Percentiles rank a stretch among this genome's conserved stretches.
phyloP scores from a whole-genome alignment of 805 yeast species.

The Kregervanrija fluxuum region DNA sequence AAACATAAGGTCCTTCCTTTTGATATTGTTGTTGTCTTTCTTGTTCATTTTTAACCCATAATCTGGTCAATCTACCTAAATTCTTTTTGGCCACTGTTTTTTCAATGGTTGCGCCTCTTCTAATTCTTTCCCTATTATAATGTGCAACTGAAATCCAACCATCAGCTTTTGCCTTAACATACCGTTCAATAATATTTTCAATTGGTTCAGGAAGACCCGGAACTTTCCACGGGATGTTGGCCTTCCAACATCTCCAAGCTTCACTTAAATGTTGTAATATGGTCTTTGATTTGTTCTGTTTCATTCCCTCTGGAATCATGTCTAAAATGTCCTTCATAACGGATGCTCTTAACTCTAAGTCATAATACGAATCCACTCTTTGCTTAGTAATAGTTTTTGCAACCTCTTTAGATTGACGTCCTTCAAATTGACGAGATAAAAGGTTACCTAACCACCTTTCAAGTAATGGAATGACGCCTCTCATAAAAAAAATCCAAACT shows the following conservation, averaged over 20 bases:
- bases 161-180: slow-evolving; percentile 91
- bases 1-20: slow-evolving; percentile 79
- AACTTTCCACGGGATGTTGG: slow-evolving; percentile 96
- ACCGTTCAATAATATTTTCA: slow-evolving; percentile 77
- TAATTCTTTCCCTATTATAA: slow-evolving; percentile 81
- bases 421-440: slow-evolving; percentile 90
- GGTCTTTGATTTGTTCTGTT: slow-evolving; percentile 78
- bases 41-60: slow-evolving; percentile 92
- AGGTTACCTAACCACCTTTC: slow-evolving; percentile 95
- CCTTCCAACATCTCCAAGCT: slow-evolving; percentile 99
- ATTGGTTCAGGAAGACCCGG: slow-evolving; percentile 94
- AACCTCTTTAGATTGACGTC: slow-evolving; percentile 83
- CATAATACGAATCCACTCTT: slow-evolving; percentile 91
- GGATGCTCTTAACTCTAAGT: slow-evolving; percentile 84
- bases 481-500: slow-evolving; percentile 85
- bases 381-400: slow-evolving; percentile 95
- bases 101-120: slow-evolving; percentile 86
- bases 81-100: slow-evolving; percentile 92
- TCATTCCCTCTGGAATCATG: slow-evolving; percentile 93
- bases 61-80: slow-evolving; percentile 80
- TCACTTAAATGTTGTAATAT: slow-evolving; percentile 91
- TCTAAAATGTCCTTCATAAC: slow-evolving; percentile 94
- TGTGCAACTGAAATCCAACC: slow-evolving; percentile 95
- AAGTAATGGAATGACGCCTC: slow-evolving; percentile 86
- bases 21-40: slow-evolving; percentile 75